Evolutionary conservation across 2,329 filamentous ascomycete species (phyloP), one percentile per base, ranked within the genome.

Genomic region (Curvularia eragrostidis): DNA sequence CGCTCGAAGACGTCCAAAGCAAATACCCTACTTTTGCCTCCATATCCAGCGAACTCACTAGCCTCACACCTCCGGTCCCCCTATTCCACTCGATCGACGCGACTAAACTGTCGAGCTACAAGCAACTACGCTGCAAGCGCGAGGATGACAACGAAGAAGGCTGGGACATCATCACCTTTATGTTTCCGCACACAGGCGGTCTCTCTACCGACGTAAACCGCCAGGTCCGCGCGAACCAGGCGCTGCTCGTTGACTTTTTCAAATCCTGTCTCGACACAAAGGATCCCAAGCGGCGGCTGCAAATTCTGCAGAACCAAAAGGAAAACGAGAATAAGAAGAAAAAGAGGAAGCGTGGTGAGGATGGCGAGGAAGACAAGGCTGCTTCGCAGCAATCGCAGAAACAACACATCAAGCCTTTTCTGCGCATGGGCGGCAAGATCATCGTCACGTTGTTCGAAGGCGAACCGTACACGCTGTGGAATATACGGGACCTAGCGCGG

Each of bases 131-230:
- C 54, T 66, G 65, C 24, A n/a, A 39, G 13, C 56, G 68, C 9
- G 64, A 60, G 12, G 62, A 61, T 2, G 65, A 65, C 10, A 71
- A 68, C 65, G 42, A 26, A 2, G 28, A 59, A 10, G 77, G 81
- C 3, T 93, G 90, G 83, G 88, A 96, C 75, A 85, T 87, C 55
- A 89, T 98, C 61, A 83, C 94, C 65, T 99, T 98, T 86, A 97
- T 97, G 82, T 99, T 99, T 77, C 95, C 95, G 34, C 95, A 99
- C 80, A 90, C 96, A 3, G 95, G 95, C 63, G 95, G 95, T 44
- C 89, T 96, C 70, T 90, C 87, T 64, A 98, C 90, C 67, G 93
- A 98, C 79, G 90, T 97, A 54, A 97, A 97, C 80, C 85, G 95
- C 34, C 95, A 99, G 79, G 93, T 97, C 13, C 88, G 95, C 55